phyloP scores from a whole-genome alignment of 768 basidiomycete genomes.

The Trichaptum fuscoviolaceum region DNA sequence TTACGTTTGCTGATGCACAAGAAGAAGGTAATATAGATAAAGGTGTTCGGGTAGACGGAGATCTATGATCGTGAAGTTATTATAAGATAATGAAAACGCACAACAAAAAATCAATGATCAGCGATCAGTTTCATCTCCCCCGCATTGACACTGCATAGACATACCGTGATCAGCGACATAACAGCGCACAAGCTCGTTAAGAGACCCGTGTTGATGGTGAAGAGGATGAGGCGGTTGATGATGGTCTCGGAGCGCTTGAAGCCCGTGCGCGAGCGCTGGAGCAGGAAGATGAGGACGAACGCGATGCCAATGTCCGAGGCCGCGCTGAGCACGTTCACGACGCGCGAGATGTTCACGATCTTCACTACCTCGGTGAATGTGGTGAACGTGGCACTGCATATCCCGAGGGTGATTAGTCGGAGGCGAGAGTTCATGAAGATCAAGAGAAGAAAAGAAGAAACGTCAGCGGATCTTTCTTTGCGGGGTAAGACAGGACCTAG shows the following conservation, averaged over 20 bases:
- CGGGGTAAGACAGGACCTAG: not conserved
- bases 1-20: conserved; percentile 48
- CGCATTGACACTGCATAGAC: not conserved
- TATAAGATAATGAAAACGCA: not conserved
- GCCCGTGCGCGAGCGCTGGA: not conserved
- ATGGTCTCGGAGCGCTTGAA: conserved; percentile 6
- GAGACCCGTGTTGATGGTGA: conserved; percentile 6
- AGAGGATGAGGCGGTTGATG: conserved; percentile 4
- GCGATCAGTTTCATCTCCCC: not conserved
- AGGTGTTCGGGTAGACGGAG: conserved; percentile 39
- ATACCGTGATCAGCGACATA: conserved; percentile 6
- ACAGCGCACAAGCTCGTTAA: conserved; percentile 9
- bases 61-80: conserved; percentile 27
- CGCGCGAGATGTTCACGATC: conserved; percentile 1
- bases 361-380: not conserved
- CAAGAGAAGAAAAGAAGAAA: not conserved
- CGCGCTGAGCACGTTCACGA: conserved; percentile 1
- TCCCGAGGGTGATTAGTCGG: too few relatives aligned
- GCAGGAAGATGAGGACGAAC: conserved; percentile 3
- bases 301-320: not conserved
- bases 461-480: not conserved
- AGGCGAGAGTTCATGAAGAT: too few relatives aligned
- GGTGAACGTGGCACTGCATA: not conserved
- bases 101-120: not conserved
- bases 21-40: conserved; percentile 56